These are phyloP conservation scores for Globisporangium okanoganense DNA, from an alignment of 352 stramenopile species.

Conservation along the genomic window DNA sequence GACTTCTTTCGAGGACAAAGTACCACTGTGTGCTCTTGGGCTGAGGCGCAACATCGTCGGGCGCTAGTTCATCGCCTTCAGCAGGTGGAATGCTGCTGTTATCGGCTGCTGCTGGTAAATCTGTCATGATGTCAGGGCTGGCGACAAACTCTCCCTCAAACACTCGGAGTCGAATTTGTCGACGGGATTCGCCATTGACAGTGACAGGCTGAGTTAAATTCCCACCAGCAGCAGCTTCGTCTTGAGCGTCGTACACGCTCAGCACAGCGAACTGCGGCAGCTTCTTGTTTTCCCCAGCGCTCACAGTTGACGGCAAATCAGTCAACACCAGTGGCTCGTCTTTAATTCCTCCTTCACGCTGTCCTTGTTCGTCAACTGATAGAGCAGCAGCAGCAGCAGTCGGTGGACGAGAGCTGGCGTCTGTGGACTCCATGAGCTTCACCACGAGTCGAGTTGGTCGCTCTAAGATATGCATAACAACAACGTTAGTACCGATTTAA, in stretches of 20 bases:
- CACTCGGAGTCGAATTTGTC: slow-evolving; percentile 30
- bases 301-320: slow-evolving; percentile 13
- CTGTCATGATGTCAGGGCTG: background rate
- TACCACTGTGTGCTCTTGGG: slow-evolving; percentile 18
- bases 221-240: background rate
- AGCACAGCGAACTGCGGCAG: slow-evolving; percentile 16
- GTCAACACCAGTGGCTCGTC: background rate
- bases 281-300: slow-evolving; percentile 15
- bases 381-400: background rate
- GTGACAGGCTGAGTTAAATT: background rate
- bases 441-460: slow-evolving; percentile 10
- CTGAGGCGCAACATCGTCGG: background rate
- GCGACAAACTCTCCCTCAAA: slow-evolving; percentile 27
- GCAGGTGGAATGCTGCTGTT: background rate
- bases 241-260: slow-evolving; percentile 5
- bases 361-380: background rate
- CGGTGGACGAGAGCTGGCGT: background rate
- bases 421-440: slow-evolving; percentile 5
- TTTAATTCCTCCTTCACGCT: background rate
- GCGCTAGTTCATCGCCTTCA: background rate
- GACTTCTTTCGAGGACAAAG: slow-evolving; percentile 12
- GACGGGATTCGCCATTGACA: slow-evolving; percentile 32
- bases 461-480: background rate
- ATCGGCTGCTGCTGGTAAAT: background rate
- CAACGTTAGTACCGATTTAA: background rate